A percentile compares a stretch with the other conserved stretches of the same genome.
Conservation (phyloP, 495 filamentous ascomycete species). For the Sphaerosporella brunnea region DNA sequence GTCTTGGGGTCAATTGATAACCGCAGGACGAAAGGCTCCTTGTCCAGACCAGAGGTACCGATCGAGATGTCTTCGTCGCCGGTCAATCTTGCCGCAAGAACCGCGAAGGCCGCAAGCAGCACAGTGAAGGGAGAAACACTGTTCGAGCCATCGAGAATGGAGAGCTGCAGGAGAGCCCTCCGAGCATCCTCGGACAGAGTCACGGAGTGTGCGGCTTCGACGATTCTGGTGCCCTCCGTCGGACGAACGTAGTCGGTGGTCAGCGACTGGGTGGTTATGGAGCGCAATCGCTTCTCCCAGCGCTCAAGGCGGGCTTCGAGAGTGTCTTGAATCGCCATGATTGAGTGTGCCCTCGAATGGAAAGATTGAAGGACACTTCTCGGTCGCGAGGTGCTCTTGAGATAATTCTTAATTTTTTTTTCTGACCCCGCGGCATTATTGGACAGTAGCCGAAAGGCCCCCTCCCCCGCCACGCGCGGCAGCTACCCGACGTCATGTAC, state of each 20-base stretch:
- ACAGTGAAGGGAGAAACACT: constrained; percentile 31
- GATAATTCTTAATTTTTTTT: too few relatives aligned
- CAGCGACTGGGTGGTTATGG: constrained; percentile 34
- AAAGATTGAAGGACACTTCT: neutral
- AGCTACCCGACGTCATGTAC: too few relatives aligned
- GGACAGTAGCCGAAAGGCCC: too few relatives aligned
- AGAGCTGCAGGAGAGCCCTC: constrained; percentile 29
- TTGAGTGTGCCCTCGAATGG: neutral
- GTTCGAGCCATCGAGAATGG: constrained; percentile 27
- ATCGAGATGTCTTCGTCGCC: constrained; percentile 38
- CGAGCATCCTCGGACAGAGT: constrained; percentile 28
- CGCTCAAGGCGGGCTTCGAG: constrained; percentile 31
- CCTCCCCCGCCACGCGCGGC: too few relatives aligned
- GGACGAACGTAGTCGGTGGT: constrained; percentile 34
- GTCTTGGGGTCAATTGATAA: constrained; percentile 30
- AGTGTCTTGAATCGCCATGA: constrained; percentile 6
- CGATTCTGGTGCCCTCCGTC: constrained; percentile 25
- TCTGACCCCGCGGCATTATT: too few relatives aligned
- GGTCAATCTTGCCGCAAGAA: constrained; percentile 35
- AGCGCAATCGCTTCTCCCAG: constrained; percentile 35
- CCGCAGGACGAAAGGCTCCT: constrained; percentile 35
- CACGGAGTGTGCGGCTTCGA: constrained; percentile 36
- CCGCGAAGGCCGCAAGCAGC: constrained; percentile 32
- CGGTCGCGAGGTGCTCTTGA: too few relatives aligned
- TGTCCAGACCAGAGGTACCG: constrained; percentile 32